These are phyloP conservation scores for Quercus phellos DNA, from an alignment of 331 rosid species.

Conservation along the genomic window DNA sequence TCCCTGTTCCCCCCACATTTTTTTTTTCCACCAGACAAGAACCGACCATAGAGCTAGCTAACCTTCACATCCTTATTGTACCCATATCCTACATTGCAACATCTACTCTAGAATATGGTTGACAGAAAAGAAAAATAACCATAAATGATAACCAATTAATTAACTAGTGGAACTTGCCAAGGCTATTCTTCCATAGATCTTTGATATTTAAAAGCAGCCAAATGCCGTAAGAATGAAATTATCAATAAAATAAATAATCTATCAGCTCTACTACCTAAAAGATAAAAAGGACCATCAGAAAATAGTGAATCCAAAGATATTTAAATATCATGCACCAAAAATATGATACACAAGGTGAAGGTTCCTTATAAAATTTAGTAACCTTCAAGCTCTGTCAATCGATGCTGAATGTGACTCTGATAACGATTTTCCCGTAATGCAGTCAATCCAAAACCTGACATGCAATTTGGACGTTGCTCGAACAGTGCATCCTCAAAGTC, in stretches of 20 bases:
- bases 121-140: neutral
- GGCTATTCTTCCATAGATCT: neutral
- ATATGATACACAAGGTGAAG: neutral
- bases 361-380: constrained; percentile 8
- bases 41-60: no score
- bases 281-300: neutral
- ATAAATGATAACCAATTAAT: neutral
- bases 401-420: constrained; percentile 53
- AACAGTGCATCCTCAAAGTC: constrained; percentile 67
- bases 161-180: neutral
- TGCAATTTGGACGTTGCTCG: constrained; percentile 42
- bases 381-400: constrained; percentile 87
- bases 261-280: neutral
- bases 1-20: no score
- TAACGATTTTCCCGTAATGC: constrained; percentile 50
- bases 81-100: no score
- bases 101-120: neutral
- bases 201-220: neutral
- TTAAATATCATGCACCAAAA: neutral
- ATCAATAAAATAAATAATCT: neutral
- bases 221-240: neutral
- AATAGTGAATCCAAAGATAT: neutral
- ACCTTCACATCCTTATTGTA: no score
- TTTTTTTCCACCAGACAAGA: no score
- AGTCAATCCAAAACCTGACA: constrained; percentile 50